Conservation (phyloP, 2,329 filamentous ascomycete species). For the Shiraia sp. region DNA sequence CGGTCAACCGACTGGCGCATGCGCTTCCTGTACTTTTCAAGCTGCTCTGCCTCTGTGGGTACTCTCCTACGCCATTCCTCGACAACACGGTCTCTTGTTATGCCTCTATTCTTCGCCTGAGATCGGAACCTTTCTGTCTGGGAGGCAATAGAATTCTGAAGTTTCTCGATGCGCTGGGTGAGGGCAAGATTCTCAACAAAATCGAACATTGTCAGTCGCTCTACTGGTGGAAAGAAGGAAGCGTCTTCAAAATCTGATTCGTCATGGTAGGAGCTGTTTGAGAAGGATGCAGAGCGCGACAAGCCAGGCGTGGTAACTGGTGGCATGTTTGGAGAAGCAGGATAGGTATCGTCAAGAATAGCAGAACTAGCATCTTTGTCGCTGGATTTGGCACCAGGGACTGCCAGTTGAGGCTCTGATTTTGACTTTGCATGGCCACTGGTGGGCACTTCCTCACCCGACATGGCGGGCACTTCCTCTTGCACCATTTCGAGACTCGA, state of each 20-base stretch:
- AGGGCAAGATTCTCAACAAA: slow-evolving; percentile 91
- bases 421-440: slow-evolving; percentile 20
- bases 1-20: slow-evolving; percentile 91
- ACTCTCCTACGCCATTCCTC: slow-evolving; percentile 89
- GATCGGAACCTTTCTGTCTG: slow-evolving; percentile 88
- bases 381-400: slow-evolving; percentile 23
- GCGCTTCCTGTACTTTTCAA: slow-evolving; percentile 84
- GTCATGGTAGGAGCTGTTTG: slow-evolving; percentile 84
- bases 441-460: slow-evolving; percentile 20
- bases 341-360: slow-evolving; percentile 50
- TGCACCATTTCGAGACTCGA: slow-evolving; percentile 35
- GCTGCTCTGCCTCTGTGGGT: slow-evolving; percentile 85
- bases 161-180: slow-evolving; percentile 85
- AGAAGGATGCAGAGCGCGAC: slow-evolving; percentile 80
- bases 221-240: slow-evolving; percentile 73
- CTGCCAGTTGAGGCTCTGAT: slow-evolving; percentile 37
- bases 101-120: slow-evolving; percentile 74
- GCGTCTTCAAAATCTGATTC: slow-evolving; percentile 75
- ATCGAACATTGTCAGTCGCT: slow-evolving; percentile 89
- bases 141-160: slow-evolving; percentile 78
- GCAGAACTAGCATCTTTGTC: slow-evolving; percentile 30
- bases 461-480: slow-evolving; percentile 37
- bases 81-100: slow-evolving; percentile 86
- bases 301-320: slow-evolving; percentile 57
- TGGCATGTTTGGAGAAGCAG: slow-evolving; percentile 48